A percentile compares a stretch with the other conserved stretches of the same genome.
phyloP scores from a whole-genome alignment of 2,329 filamentous ascomycete species.

The Ophiostoma perfectum region DNA sequence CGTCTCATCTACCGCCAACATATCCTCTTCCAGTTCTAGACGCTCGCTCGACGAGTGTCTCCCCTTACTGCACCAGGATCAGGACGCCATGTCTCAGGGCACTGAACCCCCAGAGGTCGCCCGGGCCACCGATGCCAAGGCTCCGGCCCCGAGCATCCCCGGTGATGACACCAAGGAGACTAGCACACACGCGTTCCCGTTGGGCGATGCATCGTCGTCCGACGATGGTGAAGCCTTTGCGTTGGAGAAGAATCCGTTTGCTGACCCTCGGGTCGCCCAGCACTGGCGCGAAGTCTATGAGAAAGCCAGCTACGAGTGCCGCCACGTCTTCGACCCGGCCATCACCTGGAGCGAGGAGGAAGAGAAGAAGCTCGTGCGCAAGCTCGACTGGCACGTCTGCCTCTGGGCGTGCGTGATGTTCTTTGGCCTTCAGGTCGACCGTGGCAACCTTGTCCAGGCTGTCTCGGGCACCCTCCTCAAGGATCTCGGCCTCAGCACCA shows the following conservation, averaged over 20 bases:
- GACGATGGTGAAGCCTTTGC: constrained; percentile 19
- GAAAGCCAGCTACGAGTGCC: constrained; percentile 47
- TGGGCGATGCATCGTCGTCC: not conserved
- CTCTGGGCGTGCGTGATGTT: constrained; percentile 36
- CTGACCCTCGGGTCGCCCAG: constrained; percentile 30
- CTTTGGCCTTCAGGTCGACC: constrained; percentile 36
- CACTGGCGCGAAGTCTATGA: constrained; percentile 36
- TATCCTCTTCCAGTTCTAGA: constrained; percentile 11
- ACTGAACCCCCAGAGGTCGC: constrained; percentile 14
- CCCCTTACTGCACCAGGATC: constrained; percentile 9
- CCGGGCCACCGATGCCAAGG: constrained; percentile 4
- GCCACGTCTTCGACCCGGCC: constrained; percentile 53
- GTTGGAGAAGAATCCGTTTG: constrained; percentile 32
- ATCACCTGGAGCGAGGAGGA: constrained; percentile 53
- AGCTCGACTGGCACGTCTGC: constrained; percentile 35
- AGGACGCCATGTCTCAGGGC: constrained; percentile 10
- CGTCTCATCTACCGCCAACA: not conserved
- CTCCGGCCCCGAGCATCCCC: not conserved
- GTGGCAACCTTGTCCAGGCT: constrained; percentile 37
- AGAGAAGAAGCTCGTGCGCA: constrained; percentile 50
- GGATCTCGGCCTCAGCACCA: constrained; percentile 33
- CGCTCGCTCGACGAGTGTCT: constrained; percentile 20
- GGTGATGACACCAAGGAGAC: constrained; percentile 10
- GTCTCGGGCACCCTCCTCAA: constrained; percentile 34
- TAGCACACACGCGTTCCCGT: not conserved